Conservation (phyloP, 2,329 filamentous ascomycete genomes). For the Colletotrichum sp. region DNA sequence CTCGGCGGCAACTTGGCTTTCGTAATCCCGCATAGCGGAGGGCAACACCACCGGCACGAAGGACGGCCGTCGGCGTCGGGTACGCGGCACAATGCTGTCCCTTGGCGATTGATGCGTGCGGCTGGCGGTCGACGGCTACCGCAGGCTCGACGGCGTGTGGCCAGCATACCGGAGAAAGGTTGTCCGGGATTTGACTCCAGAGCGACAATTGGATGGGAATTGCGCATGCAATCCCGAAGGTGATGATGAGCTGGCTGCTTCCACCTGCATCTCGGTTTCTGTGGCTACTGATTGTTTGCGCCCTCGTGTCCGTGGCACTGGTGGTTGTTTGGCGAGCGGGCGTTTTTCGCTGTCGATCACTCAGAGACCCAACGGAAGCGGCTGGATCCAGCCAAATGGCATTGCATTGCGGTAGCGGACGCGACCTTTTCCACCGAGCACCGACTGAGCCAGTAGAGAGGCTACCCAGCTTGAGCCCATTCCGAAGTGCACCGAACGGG, state of each 20-base stretch:
- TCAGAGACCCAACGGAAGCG: not conserved
- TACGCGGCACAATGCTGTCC: not conserved
- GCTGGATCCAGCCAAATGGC: not conserved
- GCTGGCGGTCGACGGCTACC: constrained; percentile 4
- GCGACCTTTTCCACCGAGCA: not conserved
- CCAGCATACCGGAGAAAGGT: not conserved
- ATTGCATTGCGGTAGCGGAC: not conserved
- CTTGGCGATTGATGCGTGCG: not conserved
- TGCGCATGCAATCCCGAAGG: not conserved
- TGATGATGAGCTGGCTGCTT: not conserved
- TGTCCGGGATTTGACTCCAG: not conserved
- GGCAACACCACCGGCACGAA: not conserved
- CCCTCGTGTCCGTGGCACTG: not conserved
- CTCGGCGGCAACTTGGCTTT: not conserved
- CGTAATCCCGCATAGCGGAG: not conserved
- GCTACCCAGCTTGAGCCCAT: not conserved
- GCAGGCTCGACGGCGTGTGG: not conserved
- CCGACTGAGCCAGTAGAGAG: not conserved
- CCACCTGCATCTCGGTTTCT: not conserved
- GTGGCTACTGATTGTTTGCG: not conserved
- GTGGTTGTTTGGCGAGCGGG: not conserved
- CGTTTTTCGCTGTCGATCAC: not conserved
- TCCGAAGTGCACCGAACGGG: not conserved
- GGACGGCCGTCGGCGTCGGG: constrained; percentile 2
- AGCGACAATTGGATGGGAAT: not conserved